Conservation (phyloP, 208 protist genomes). For the Tetramitus jugosus region DNA sequence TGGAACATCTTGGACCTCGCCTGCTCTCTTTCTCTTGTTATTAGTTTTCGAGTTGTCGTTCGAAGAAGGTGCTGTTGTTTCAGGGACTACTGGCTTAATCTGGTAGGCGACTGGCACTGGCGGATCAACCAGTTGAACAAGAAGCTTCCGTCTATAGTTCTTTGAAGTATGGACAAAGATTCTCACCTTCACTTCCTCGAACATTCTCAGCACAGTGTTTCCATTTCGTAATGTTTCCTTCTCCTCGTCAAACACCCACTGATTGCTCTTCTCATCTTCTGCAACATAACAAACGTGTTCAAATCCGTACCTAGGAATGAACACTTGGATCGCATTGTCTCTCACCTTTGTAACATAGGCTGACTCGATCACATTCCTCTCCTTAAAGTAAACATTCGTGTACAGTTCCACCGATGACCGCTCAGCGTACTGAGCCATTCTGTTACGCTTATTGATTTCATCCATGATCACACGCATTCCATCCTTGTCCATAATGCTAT, state of each 20-base stretch:
- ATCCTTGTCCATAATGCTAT: conserved; percentile 53
- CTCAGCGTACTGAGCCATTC: conserved; percentile 74
- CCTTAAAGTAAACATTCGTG: conserved; percentile 73
- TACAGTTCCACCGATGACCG: conserved; percentile 77
- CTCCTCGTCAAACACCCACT: background rate
- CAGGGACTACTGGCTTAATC: no score
- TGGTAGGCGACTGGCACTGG: no score
- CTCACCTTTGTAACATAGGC: background rate
- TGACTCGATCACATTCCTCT: conserved; percentile 49
- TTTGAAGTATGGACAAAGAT: conserved; percentile 14
- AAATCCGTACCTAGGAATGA: conserved; percentile 15
- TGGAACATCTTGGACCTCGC: no score
- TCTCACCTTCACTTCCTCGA: background rate
- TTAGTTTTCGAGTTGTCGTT: no score
- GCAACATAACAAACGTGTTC: background rate
- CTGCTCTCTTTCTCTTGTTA: no score
- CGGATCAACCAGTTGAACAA: background rate
- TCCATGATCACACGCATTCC: conserved; percentile 60
- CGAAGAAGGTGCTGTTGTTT: no score
- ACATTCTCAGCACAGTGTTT: background rate
- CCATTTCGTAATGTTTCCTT: background rate
- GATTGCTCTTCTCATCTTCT: background rate
- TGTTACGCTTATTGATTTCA: conserved; percentile 79
- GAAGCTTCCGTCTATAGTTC: conserved; percentile 2
- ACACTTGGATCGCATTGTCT: background rate